phyloP scores from a whole-genome alignment of 345 rosid genomes.

The Hirschfeldia incana region DNA sequence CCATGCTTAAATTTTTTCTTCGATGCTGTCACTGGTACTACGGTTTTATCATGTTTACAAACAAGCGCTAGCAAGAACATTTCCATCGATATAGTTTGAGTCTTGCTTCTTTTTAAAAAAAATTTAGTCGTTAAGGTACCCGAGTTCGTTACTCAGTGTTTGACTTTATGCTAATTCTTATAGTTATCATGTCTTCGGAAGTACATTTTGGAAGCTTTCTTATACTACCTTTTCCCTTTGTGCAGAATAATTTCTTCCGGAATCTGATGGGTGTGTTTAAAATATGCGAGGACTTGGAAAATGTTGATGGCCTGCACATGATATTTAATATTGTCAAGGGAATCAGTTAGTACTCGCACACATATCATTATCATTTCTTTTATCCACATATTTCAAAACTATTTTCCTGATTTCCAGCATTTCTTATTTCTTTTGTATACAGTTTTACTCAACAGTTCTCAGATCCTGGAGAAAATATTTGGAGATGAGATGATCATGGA shows the following conservation, averaged over 20 bases:
- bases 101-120: neutral
- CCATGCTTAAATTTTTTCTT: constrained; percentile 11
- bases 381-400: neutral
- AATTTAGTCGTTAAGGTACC: neutral
- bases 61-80: constrained; percentile 1
- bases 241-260: constrained; percentile 85
- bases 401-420: constrained; percentile 3
- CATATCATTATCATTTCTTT: neutral
- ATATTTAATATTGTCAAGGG: constrained; percentile 89
- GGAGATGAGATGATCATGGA: constrained; percentile 97
- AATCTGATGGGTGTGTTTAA: constrained; percentile 81
- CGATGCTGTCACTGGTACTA: neutral
- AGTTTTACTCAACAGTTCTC: constrained; percentile 95
- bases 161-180: neutral
- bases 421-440: constrained; percentile 32
- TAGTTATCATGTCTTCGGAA: constrained; percentile 2
- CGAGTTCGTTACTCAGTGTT: constrained; percentile 17
- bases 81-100: neutral
- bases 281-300: constrained; percentile 89
- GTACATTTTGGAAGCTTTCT: constrained; percentile 13
- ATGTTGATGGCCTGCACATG: constrained; percentile 88
- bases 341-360: constrained; percentile 62
- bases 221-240: constrained; percentile 31
- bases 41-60: constrained; percentile 4
- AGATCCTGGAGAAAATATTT: constrained; percentile 85